Conservation (phyloP, 2,329 filamentous ascomycete species). For the Cordyceps fumosorosea region DNA sequence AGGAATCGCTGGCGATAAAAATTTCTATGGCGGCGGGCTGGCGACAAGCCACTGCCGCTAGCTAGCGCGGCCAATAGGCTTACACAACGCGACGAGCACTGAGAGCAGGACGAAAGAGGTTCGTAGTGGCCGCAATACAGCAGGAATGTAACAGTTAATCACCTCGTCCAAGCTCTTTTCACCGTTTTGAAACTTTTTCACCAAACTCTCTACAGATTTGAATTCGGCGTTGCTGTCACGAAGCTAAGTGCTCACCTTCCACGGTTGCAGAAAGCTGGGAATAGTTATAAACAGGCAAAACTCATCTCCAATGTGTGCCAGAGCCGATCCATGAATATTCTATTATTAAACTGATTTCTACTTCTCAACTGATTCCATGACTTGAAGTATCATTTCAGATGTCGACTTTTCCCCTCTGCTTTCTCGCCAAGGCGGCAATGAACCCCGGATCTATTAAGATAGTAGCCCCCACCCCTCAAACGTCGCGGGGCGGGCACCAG, state of each 20-base stretch:
- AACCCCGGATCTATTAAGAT: background rate
- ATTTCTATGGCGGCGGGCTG: conserved; percentile 1
- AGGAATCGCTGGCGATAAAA: conserved; percentile 1
- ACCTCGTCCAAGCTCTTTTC: background rate
- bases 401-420: too few relatives aligned
- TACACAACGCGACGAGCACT: conserved; percentile 1
- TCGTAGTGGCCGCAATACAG: background rate
- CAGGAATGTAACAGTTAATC: background rate
- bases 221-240: too few relatives aligned
- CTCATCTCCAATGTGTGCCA: too few relatives aligned
- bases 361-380: too few relatives aligned
- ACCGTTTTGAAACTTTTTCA: background rate
- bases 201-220: too few relatives aligned
- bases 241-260: too few relatives aligned
- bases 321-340: too few relatives aligned
- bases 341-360: too few relatives aligned
- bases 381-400: too few relatives aligned
- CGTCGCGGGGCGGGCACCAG: background rate
- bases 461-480: background rate
- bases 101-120: background rate
- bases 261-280: too few relatives aligned
- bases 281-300: too few relatives aligned
- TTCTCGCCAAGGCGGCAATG: background rate
- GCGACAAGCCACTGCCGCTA: background rate
- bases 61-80: conserved; percentile 11